Evolutionary conservation across 176 grass and related monocot species (phyloP).

Genomic region (Cenchrus purpureus): DNA sequence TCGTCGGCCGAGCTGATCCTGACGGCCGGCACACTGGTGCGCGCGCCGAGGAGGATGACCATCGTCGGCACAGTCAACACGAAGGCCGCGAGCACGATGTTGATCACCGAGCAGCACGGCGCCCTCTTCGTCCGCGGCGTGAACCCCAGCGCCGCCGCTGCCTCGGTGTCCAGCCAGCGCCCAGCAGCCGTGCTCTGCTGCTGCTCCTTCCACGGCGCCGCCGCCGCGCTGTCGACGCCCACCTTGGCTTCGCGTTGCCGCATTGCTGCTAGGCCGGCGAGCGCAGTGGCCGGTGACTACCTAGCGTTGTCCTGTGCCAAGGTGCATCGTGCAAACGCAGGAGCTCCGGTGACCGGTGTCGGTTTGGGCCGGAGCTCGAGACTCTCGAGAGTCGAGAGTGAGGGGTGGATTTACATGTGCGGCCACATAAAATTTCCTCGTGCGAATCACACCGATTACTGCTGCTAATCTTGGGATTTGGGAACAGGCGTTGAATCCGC

Average conservation of each 20-base stretch:
- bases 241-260: conserved; percentile 1
- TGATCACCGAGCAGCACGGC: neutral
- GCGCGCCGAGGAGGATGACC: conserved; percentile 30
- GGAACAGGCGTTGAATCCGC: neutral
- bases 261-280: neutral
- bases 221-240: neutral
- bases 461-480: neutral
- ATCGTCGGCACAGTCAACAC: conserved; percentile 38
- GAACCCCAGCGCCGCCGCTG: neutral
- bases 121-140: neutral
- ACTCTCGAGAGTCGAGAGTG: neutral
- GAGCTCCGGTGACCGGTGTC: neutral
- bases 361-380: neutral
- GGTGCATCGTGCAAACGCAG: neutral
- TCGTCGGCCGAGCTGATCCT: conserved; percentile 21
- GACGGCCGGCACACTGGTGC: neutral
- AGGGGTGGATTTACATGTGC: neutral
- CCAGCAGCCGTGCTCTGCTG: neutral
- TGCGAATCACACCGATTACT: neutral
- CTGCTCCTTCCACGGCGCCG: neutral
- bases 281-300: neutral
- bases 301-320: neutral
- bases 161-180: neutral
- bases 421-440: neutral
- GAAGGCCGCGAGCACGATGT: conserved; percentile 29